Evolutionary conservation across 1,284 basidiomycete genomes (phyloP), one percentile per base, ranked within the genome.

Genomic region (Coniferiporia sulphurascens): DNA sequence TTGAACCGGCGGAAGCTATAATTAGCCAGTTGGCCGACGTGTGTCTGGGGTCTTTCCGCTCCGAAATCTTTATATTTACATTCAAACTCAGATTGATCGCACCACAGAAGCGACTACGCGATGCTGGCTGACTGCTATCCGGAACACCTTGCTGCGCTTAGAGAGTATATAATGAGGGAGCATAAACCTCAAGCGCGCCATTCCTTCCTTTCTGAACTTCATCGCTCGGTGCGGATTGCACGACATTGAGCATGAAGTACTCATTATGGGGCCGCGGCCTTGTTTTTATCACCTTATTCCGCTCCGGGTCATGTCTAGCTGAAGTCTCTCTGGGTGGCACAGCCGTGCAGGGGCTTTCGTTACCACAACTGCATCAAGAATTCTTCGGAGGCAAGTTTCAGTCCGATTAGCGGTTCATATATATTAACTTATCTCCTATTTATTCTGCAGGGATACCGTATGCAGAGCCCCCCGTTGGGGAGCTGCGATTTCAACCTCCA

Each of bases 401-500:
- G 8, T 35, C 10, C 3, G 15, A 21, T 34, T 10, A 8, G 17
- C 12, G 50, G 48, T 10, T 10, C 12, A 56, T 38, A 15, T 13
- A 56, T 3, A 3, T n/a, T 43, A 43, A n/a, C n/a, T 43, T 43
- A 43, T 43, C 10, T 43, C n/a, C 10, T 13, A 2, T 15, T 41
- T 8, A 41, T 15, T 10, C 38, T 15, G 12, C 15, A 3, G 86
- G 86, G 1, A 81, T 91, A 50, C 87, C 85, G 0, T 90, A 80
- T 63, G 86, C 84, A 15, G 71, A 81, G 61, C 77, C 86, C 15
- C 87, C 85, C 0, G 65, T 80, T 6, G 82, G 82, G 0, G 21
- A 63, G 3, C 70, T 83, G 17, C 77, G 84, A 3, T 86, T 86
- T 73, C 79, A 77, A 62, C 77, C 81, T 22, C 87, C 88, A 2